Evolutionary conservation across 106 monocot species (phyloP), one percentile per base, ranked within the genome.

Genomic region (Iris macrosiphon): DNA sequence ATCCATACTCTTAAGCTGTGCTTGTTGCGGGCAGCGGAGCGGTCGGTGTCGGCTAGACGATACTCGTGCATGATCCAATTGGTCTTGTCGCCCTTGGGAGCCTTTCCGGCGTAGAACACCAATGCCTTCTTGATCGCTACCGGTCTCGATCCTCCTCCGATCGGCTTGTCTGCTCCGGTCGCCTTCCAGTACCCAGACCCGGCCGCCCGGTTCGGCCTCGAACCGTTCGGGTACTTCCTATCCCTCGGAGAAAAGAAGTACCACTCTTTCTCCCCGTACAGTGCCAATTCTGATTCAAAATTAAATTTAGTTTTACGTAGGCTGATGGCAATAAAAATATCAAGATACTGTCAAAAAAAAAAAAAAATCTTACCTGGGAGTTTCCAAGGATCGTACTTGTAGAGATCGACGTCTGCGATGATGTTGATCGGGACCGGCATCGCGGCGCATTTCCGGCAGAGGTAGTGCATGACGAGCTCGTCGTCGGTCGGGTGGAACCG

Each of bases 21-120:
- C 74, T 75, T 81, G 47, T 27, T 49, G 37, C 75, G 70, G 6
- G 51, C 72, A 39, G 90, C 72, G 43, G 90, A 68, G 12, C 85
- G 74, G 62, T 85, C 75, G 41, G 84, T 80, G 53, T 64, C 84
- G 47, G 90, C 90, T 12, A 90, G 81, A 2, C 90, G 49, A 54
- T 90, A 90, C 75, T 90, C 90, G 69, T 90, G 90, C 84, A 90
- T 90, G 60, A 90, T 90, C 90, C 90, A 90, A 41, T 90, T 90
- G 31, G 81, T 85, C 54, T 90, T 90, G 65, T 75, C 80, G 2
- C 91, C 91, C 46, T 61, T 81, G 15, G 91, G 91, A 1, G 91
- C 91, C 65, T 92, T 92, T 4, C 88, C 88, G 3, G 77, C 45
- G 49, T 91, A 91, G 60, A 90, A 90, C 18, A 90, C 89, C 33